These are phyloP conservation scores for Globisporangium sylvaticum DNA, from an alignment of 352 stramenopile genomes.

Conservation along the genomic window DNA sequence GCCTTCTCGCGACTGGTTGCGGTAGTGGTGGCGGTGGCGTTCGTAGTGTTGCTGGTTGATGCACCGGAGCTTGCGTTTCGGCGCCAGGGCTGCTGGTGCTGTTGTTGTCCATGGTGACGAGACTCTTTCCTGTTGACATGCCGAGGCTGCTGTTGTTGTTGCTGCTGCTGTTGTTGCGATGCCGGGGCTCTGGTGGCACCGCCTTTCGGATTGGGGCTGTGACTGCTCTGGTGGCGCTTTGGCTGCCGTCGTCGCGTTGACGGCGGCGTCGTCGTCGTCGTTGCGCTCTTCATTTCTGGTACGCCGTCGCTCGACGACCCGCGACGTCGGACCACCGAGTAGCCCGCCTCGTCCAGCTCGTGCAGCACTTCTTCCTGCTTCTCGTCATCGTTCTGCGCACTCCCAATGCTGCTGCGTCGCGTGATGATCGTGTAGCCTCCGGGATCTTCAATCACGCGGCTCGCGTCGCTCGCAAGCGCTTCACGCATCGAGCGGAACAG, in stretches of 20 bases:
- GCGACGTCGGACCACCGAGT: conserved; percentile 49
- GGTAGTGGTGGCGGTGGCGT: background rate
- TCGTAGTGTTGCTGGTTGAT: conserved; percentile 1
- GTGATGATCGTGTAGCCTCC: conserved; percentile 34
- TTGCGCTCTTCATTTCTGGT: conserved; percentile 4
- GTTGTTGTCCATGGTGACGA: background rate
- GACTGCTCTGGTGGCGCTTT: conserved; percentile 9
- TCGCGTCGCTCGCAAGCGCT: conserved; percentile 35
- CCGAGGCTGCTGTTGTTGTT: conserved; percentile 4
- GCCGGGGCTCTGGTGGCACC: background rate
- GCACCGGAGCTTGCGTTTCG: background rate
- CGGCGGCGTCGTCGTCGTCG: background rate
- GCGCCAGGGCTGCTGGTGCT: conserved; percentile 8
- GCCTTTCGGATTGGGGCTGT: conserved; percentile 2
- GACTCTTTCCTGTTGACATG: conserved; percentile 9
- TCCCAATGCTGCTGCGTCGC: conserved; percentile 19
- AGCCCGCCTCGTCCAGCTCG: conserved; percentile 40
- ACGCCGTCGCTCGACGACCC: conserved; percentile 3
- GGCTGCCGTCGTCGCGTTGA: conserved; percentile 2
- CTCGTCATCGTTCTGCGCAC: background rate
- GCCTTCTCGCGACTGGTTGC: background rate
- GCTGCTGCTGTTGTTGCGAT: conserved; percentile 1
- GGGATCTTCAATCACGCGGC: conserved; percentile 19
- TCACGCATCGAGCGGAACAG: conserved; percentile 45
- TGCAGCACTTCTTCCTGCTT: conserved; percentile 4